Evolutionary conservation across 352 stramenopile species (phyloP).

Genomic region (Pythium aphanidermatum): DNA sequence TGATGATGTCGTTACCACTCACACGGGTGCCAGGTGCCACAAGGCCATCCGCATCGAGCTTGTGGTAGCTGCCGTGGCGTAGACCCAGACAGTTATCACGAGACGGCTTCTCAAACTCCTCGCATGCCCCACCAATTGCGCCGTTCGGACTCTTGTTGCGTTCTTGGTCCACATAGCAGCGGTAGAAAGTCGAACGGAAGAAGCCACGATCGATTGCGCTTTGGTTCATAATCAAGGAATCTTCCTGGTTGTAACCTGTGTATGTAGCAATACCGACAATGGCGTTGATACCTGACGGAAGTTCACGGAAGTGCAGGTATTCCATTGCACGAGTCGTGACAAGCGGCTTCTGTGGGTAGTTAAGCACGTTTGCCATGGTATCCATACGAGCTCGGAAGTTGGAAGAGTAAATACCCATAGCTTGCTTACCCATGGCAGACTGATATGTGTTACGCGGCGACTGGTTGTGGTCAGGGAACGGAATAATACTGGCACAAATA

Average conservation of each 20-base stretch:
- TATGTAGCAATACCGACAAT: slow-evolving; percentile 88
- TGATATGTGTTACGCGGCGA: slow-evolving; percentile 99
- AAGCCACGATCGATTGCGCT: slow-evolving; percentile 98
- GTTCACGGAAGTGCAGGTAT: slow-evolving; percentile 96
- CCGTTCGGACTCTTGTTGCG: slow-evolving; percentile 81
- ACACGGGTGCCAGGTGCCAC: slow-evolving; percentile 95
- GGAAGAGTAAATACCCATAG: slow-evolving; percentile 98
- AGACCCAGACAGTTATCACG: slow-evolving; percentile 94
- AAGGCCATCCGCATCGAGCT: slow-evolving; percentile 98
- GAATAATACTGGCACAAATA: slow-evolving; percentile 99
- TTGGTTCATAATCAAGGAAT: slow-evolving; percentile 99
- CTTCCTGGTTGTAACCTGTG: slow-evolving; percentile 98
- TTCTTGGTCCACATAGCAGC: slow-evolving; percentile 96
- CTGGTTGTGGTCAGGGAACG: slow-evolving; percentile 99
- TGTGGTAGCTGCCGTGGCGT: slow-evolving; percentile 97
- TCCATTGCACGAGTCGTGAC: slow-evolving; percentile 99
- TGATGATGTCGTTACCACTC: slow-evolving; percentile 98
- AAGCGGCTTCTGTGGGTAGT: slow-evolving; percentile 99
- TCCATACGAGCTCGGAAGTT: slow-evolving; percentile 99
- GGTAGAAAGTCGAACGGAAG: slow-evolving; percentile 99
- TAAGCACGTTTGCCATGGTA: slow-evolving; percentile 98
- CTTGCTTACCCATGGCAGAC: slow-evolving; percentile 99
- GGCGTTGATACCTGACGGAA: slow-evolving; percentile 98
- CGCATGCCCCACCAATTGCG: slow-evolving; percentile 55
- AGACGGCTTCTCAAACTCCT: slow-evolving; percentile 96